Conservation (phyloP, 1,284 basidiomycete genomes). For the Phylloboletellus chloephorus region DNA sequence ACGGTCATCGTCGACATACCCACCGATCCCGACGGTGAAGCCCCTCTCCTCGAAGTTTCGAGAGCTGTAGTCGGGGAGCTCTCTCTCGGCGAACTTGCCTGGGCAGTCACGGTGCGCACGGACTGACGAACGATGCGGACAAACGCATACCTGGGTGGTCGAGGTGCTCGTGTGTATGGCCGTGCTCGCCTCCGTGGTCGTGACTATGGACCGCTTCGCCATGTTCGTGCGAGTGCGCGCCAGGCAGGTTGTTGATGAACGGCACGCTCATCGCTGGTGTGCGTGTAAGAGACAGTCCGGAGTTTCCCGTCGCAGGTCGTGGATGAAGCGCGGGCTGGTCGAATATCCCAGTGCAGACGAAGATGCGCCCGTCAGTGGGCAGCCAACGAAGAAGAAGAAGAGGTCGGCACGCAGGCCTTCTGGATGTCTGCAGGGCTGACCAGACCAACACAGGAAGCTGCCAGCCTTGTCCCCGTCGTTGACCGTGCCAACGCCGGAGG, state of each 20-base stretch:
- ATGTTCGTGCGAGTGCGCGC: conserved; percentile 39
- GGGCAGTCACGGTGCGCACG: conserved; percentile 14
- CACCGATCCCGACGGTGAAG: conserved; percentile 96
- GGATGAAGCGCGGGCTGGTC: conserved; percentile 30
- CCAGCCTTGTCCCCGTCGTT: conserved; percentile 53
- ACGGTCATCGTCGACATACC: conserved; percentile 46
- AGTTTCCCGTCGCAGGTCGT: conserved; percentile 14
- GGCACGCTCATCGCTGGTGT: conserved; percentile 50
- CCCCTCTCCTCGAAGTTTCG: conserved; percentile 91
- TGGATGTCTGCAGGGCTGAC: conserved; percentile 12
- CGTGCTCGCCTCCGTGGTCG: conserved; percentile 62
- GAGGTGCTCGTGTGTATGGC: conserved; percentile 87
- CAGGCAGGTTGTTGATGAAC: conserved; percentile 63
- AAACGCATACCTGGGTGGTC: conserved; percentile 72
- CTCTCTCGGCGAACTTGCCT: conserved; percentile 92
- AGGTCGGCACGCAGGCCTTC: conserved; percentile 12
- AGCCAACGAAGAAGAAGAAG: conserved; percentile 26
- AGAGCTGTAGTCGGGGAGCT: conserved; percentile 81
- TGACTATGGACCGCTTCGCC: conserved; percentile 30
- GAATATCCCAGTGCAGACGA: conserved; percentile 36
- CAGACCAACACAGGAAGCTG: conserved; percentile 44
- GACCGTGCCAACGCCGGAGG: conserved; percentile 41
- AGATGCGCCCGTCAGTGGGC: conserved; percentile 10
- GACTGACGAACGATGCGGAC: conserved; percentile 1
- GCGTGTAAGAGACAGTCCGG: too few species aligned